Evolutionary conservation across 2,329 filamentous ascomycete species (phyloP).

Genomic region (Fusarium proliferatum): DNA sequence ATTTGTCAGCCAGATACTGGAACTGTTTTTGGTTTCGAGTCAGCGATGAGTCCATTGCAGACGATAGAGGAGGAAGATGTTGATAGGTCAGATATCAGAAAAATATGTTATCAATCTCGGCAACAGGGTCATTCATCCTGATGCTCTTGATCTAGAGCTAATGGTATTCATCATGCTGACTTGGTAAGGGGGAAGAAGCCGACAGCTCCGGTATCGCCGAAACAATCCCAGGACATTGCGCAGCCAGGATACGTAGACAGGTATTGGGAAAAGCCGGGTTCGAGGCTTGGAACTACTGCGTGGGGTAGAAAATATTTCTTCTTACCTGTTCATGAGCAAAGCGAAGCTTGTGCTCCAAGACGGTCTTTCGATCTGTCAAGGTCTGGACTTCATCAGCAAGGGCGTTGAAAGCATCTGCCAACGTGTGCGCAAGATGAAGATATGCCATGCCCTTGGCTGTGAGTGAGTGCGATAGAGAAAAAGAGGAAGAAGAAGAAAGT

Average conservation of each 20-base stretch:
- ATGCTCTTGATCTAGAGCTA: slow-evolving; percentile 90
- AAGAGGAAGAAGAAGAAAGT: slow-evolving; percentile 8
- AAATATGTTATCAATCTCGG: slow-evolving; percentile 69
- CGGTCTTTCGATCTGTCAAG: slow-evolving; percentile 71
- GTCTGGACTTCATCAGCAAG: slow-evolving; percentile 73
- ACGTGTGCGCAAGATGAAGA: slow-evolving; percentile 61
- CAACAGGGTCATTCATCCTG: slow-evolving; percentile 57
- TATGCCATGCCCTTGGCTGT: slow-evolving; percentile 51
- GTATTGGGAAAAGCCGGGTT: slow-evolving; percentile 21
- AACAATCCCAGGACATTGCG: slow-evolving; percentile 20
- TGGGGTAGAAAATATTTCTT: slow-evolving; percentile 45
- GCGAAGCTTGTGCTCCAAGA: slow-evolving; percentile 73
- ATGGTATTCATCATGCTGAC: slow-evolving; percentile 58
- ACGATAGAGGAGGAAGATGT: slow-evolving; percentile 2
- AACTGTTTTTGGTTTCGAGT: slow-evolving; percentile 59
- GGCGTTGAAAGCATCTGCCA: slow-evolving; percentile 73
- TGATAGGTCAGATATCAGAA: slow-evolving; percentile 52
- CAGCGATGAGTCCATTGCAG: slow-evolving; percentile 34
- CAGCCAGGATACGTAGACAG: slow-evolving; percentile 8
- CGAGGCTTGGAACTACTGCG: slow-evolving; percentile 1
- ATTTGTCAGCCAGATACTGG: slow-evolving; percentile 73
- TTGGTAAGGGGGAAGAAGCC: background rate
- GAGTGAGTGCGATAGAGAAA: slow-evolving; percentile 16
- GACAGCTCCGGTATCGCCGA: slow-evolving; percentile 44
- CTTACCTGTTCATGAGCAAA: slow-evolving; percentile 75